Evolutionary conservation across 129 eudicot species (phyloP).

Genomic region (Chrysanthemum lavandulifolium): DNA sequence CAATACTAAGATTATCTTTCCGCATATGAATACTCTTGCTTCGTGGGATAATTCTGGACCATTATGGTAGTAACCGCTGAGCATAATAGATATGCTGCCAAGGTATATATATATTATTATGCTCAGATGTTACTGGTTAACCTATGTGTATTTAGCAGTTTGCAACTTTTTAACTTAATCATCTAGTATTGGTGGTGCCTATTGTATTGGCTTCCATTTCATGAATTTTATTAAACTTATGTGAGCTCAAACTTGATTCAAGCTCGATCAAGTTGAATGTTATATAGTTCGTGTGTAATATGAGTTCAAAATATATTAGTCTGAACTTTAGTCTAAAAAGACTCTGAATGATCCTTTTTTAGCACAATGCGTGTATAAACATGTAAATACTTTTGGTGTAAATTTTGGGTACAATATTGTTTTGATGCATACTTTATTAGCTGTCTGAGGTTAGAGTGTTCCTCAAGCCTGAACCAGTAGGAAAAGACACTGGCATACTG

Average conservation of each 20-base stretch:
- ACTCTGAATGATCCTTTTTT: not conserved
- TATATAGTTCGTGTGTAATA: not conserved
- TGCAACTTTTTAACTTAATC: not conserved
- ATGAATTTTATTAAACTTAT: not conserved
- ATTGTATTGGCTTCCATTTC: not conserved
- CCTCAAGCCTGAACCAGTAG: too few relatives aligned
- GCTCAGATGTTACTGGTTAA: not conserved
- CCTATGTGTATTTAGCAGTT: not conserved
- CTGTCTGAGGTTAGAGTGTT: too few relatives aligned
- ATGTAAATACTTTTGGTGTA: not conserved
- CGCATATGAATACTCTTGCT: slow-evolving; percentile 30
- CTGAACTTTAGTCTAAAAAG: too few relatives aligned
- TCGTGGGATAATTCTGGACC: slow-evolving; percentile 26
- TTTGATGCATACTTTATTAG: too few relatives aligned
- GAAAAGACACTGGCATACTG: too few relatives aligned
- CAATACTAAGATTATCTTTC: slow-evolving; percentile 13
- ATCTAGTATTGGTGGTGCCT: not conserved
- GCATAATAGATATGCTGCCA: too few relatives aligned
- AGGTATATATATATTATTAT: too few relatives aligned
- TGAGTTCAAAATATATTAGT: not conserved
- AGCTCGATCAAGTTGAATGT: not conserved
- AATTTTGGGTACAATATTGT: not conserved
- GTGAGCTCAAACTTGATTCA: not conserved
- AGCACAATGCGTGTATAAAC: not conserved
- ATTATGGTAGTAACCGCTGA: slow-evolving; percentile 11